Percentiles rank a stretch among this genome's conserved stretches.
phyloP scores from a whole-genome alignment of 495 filamentous ascomycete species.

The Aeminium ludgeri region DNA sequence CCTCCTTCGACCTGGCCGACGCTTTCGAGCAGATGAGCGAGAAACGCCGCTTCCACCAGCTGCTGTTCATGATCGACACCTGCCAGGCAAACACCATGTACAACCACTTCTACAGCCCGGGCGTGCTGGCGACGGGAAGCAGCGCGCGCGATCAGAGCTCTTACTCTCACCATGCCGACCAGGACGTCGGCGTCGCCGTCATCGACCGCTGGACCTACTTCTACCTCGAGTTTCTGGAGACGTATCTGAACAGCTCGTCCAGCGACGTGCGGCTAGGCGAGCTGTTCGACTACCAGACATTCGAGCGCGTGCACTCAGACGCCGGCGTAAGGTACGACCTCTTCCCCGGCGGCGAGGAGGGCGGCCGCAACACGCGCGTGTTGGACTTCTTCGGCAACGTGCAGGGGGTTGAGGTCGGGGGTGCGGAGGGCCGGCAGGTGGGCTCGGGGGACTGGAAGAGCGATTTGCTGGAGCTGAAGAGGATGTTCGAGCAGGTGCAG shows the following conservation, averaged over 20 bases:
- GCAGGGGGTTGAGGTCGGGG: slow-evolving; percentile 69
- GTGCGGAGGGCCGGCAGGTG: slow-evolving; percentile 29
- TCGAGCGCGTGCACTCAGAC: slow-evolving; percentile 78
- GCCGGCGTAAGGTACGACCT: slow-evolving; percentile 90
- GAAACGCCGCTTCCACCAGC: slow-evolving; percentile 88
- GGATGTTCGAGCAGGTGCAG: slow-evolving; percentile 48
- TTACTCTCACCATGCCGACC: slow-evolving; percentile 94
- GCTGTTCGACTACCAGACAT: slow-evolving; percentile 89
- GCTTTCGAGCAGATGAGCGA: slow-evolving; percentile 99
- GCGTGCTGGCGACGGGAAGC: slow-evolving; percentile 89
- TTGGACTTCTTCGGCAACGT: slow-evolving; percentile 99
- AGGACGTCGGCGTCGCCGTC: slow-evolving; percentile 92
- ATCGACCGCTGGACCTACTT: slow-evolving; percentile 99
- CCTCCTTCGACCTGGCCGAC: slow-evolving; percentile 87
- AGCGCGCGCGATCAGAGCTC: slow-evolving; percentile 86
- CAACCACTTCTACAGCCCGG: slow-evolving; percentile 89
- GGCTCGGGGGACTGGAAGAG: slow-evolving; percentile 38
- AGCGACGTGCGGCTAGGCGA: slow-evolving; percentile 80
- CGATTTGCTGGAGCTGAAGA: slow-evolving; percentile 48
- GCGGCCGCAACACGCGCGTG: slow-evolving; percentile 53
- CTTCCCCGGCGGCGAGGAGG: slow-evolving; percentile 62
- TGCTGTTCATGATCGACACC: slow-evolving; percentile 99
- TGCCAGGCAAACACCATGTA: slow-evolving; percentile 99
- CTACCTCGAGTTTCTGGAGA: slow-evolving; percentile 92
- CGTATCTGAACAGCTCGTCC: slow-evolving; percentile 62